Evolutionary conservation across 2,329 filamentous ascomycete species (phyloP), one percentile per base, ranked within the genome.

Genomic region (Neophaeococcomyces aloes): DNA sequence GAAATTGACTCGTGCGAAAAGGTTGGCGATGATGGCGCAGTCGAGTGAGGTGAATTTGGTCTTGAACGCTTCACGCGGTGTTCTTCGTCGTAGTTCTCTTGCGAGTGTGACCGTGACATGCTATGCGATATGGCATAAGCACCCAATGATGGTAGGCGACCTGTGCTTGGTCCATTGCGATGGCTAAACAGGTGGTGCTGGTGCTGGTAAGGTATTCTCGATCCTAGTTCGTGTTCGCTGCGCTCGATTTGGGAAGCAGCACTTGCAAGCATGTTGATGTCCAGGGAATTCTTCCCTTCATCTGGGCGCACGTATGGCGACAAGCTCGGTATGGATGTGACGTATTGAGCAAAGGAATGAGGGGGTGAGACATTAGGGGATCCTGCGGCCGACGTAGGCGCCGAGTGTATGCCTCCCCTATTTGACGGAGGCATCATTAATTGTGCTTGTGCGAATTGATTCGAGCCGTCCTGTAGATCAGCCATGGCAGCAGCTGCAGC

Each of bases 301-400:
- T 69, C 61, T 49, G 62, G 60, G 34, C 64, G 61, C 15, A 67
- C 66, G 52, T 78, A 80, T 2, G 75, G 71, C 6, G 72, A 71
- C 48, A 79, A 61, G 48, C 72, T 73, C 1, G 52, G 46, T n/a
- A 48, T 39, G 25, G 52, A 48, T 41, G 72, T 69, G 50, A 75
- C 68, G 55, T 74, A 75, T 51, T 68, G 75, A 45, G 73, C 70
- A 69, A 83, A 94, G 1, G 85, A 88, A 65, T 94, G 86, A 38
- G 91, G 89, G 38, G 91, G 91, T 15, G 89, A 96, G 39, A 95
- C 86, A 63, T 95, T 94, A 36, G 89, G 89, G n/a, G 89, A 96
- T 44, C 75, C 85, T 44, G 94, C 70, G 49, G 86, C 82, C 11
- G 89, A 95, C 11, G 79, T 78, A 8, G 89, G 89, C 13, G 89